phyloP scores from a whole-genome alignment of 805 yeast species.

The Ogataea allantospora region DNA sequence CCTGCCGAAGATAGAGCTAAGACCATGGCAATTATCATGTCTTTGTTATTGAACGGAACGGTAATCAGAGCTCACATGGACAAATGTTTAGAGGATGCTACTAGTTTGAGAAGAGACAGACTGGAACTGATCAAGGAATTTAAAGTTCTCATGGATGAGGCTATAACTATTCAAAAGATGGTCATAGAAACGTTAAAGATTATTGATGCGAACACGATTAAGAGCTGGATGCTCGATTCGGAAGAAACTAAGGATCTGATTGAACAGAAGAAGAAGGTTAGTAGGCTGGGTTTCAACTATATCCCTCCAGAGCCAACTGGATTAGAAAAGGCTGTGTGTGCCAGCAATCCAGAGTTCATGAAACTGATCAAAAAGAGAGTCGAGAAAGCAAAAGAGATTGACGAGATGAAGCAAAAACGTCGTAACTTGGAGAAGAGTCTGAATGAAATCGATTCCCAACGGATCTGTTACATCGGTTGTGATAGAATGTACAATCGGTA shows the following conservation, averaged over 20 bases:
- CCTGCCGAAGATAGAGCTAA: constrained; percentile 53
- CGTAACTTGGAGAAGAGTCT: constrained; percentile 58
- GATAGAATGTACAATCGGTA: constrained; percentile 84
- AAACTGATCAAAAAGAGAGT: constrained; percentile 45
- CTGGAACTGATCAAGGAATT: constrained; percentile 64
- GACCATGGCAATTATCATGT: constrained; percentile 60
- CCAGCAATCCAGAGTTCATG: constrained; percentile 42
- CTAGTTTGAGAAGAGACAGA: constrained; percentile 61
- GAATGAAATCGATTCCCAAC: constrained; percentile 69
- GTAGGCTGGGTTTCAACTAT: constrained; percentile 28
- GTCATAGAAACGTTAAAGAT: constrained; percentile 32
- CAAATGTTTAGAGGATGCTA: constrained; percentile 60
- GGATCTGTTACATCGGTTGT: constrained; percentile 73
- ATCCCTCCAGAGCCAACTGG: constrained; percentile 33
- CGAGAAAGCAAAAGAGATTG: constrained; percentile 39
- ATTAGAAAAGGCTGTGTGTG: constrained; percentile 39
- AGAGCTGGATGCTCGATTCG: constrained; percentile 23
- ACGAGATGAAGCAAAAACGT: constrained; percentile 48
- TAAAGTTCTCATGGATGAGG: constrained; percentile 50
- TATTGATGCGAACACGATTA: constrained; percentile 24
- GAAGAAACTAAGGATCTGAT: constrained; percentile 22
- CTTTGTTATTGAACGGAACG: constrained; percentile 57
- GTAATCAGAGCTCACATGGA: constrained; percentile 65
- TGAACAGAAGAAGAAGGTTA: constrained; percentile 23
- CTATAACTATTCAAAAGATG: constrained; percentile 45